Conservation (phyloP, 768 basidiomycete genomes). For the Trametes villosa region DNA sequence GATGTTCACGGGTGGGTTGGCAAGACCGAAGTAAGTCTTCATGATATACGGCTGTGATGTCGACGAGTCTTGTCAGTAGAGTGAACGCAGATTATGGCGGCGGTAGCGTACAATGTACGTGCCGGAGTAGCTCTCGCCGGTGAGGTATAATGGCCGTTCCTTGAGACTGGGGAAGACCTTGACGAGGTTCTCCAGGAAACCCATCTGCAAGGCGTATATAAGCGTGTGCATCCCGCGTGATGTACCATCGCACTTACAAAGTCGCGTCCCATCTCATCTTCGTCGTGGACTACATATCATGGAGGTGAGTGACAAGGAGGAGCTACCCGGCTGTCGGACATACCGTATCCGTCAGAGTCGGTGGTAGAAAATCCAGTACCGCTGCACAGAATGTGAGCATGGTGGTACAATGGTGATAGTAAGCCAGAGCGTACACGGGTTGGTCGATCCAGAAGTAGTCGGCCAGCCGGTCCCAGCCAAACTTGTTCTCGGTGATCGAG, state of each 20-base stretch:
- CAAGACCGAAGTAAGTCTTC: conserved; percentile 67
- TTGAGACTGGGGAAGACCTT: conserved; percentile 74
- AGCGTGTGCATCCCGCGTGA: too few species aligned
- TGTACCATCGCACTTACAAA: conserved; percentile 39
- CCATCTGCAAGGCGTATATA: conserved; percentile 62
- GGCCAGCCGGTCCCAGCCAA: conserved; percentile 61
- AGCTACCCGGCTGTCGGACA: background rate
- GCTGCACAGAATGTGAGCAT: conserved; percentile 33
- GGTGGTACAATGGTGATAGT: background rate
- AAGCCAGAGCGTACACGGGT: conserved; percentile 50
- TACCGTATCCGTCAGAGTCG: conserved; percentile 60
- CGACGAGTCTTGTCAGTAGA: conserved; percentile 1
- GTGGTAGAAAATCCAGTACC: conserved; percentile 69
- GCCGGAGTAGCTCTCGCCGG: conserved; percentile 79
- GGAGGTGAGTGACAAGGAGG: background rate
- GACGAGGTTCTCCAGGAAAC: conserved; percentile 71
- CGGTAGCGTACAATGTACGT: conserved; percentile 57
- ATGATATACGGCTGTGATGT: conserved; percentile 69
- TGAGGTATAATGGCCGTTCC: conserved; percentile 65
- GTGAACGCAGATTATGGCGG: background rate
- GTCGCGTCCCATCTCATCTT: conserved; percentile 65
- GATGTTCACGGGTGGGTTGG: conserved; percentile 68
- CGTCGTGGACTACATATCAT: conserved; percentile 37
- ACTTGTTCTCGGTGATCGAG: conserved; percentile 50
- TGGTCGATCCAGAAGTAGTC: conserved; percentile 79